These are phyloP conservation scores for Aristolochia fimbriata DNA, from an alignment of 164 flowering plant genomes.

Conservation along the genomic window DNA sequence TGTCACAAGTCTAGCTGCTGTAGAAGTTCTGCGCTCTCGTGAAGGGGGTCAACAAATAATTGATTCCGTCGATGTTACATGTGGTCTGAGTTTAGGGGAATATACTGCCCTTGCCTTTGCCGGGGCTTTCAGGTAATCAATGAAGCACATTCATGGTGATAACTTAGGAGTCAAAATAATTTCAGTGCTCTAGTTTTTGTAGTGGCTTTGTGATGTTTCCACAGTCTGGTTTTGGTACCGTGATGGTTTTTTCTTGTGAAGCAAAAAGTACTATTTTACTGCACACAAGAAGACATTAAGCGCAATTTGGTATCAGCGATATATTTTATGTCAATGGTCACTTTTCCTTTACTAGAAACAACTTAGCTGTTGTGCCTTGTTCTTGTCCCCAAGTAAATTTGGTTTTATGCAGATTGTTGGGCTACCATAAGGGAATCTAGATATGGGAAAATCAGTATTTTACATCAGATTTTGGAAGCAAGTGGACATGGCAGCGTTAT, in stretches of 20 bases:
- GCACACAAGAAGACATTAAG: background rate
- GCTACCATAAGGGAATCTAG: too few species aligned
- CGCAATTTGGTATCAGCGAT: background rate
- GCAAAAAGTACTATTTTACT: too few species aligned
- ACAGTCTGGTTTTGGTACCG: too few species aligned
- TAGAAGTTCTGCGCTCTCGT: slow-evolving; percentile 78
- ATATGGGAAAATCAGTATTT: too few species aligned
- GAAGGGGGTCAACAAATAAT: slow-evolving; percentile 94
- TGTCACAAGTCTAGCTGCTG: slow-evolving; percentile 96
- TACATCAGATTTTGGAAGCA: too few species aligned
- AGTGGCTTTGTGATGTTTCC: background rate
- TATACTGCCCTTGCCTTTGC: slow-evolving; percentile 98
- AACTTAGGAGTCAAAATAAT: background rate
- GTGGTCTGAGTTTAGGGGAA: slow-evolving; percentile 98
- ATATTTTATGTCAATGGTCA: background rate
- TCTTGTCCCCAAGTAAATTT: too few species aligned
- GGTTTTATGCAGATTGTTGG: too few species aligned
- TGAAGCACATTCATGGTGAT: too few species aligned
- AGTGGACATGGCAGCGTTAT: too few species aligned
- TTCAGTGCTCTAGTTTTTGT: background rate
- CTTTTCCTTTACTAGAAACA: too few species aligned
- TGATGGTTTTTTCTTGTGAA: too few species aligned
- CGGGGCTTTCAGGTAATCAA: slow-evolving; percentile 80
- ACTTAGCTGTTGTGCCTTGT: too few species aligned
- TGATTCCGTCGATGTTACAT: slow-evolving; percentile 95